Percentiles rank a stretch among this genome's conserved stretches.
Evolutionary conservation across 768 basidiomycete genomes (phyloP).

Genomic region (Suillus decipiens): DNA sequence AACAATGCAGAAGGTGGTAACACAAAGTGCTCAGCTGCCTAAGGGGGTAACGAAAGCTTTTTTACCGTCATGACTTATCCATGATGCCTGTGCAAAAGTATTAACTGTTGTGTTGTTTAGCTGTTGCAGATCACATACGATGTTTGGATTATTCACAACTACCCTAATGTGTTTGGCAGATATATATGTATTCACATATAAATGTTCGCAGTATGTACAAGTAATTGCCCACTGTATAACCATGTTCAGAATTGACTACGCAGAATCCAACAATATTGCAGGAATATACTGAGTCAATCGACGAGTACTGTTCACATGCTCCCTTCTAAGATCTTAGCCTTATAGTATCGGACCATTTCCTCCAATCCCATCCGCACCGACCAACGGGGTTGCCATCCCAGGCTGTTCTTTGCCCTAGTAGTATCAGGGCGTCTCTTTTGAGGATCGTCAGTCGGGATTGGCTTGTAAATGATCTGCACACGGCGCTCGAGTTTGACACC

Average conservation of each 20-base stretch:
- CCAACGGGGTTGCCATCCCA: slow-evolving; percentile 94
- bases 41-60: slow-evolving; percentile 19
- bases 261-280: background rate
- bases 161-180: slow-evolving; percentile 2
- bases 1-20: slow-evolving; percentile 55
- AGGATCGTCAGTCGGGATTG: slow-evolving; percentile 91
- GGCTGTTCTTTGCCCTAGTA: slow-evolving; percentile 77
- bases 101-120: slow-evolving; percentile 13
- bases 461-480: slow-evolving; percentile 73
- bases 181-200: slow-evolving; percentile 17
- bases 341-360: slow-evolving; percentile 95
- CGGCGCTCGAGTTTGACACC: slow-evolving; percentile 51
- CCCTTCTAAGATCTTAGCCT: slow-evolving; percentile 85
- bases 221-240: slow-evolving; percentile 8
- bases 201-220: slow-evolving; percentile 14
- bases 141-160: slow-evolving; percentile 2
- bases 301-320: slow-evolving; percentile 49
- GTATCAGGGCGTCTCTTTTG: slow-evolving; percentile 94
- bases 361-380: slow-evolving; percentile 90
- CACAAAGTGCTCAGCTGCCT: slow-evolving; percentile 22
- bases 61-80: slow-evolving; percentile 5
- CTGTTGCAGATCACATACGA: background rate
- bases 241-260: background rate
- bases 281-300: background rate
- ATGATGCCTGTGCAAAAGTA: slow-evolving; percentile 16